Conservation (phyloP, 2,329 filamentous ascomycete genomes). For the Tolypocladium album region DNA sequence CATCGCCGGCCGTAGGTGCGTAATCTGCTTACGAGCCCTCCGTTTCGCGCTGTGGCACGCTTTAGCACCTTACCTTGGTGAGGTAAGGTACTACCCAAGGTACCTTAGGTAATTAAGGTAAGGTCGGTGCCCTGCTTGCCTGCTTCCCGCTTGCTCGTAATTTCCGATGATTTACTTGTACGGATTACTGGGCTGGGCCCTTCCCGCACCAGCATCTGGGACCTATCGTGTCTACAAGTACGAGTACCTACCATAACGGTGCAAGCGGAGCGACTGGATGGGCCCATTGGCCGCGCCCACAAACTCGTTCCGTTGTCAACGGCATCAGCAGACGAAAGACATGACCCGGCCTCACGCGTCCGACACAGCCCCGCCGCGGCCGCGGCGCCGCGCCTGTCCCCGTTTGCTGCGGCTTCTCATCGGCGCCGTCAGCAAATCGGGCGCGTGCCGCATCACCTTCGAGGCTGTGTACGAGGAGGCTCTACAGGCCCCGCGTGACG, state of each 20-base stretch:
- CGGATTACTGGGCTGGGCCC: neutral
- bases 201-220: neutral
- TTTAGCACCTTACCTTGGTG: too few species aligned
- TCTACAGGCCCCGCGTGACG: neutral
- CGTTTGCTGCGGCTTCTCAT: neutral
- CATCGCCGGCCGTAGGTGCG: neutral
- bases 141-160: neutral
- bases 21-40: too few species aligned
- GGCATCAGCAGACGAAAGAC: neutral
- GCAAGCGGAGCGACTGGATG: neutral
- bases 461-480: neutral
- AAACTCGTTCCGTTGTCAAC: neutral
- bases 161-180: too few species aligned
- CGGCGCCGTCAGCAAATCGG: neutral
- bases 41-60: too few species aligned
- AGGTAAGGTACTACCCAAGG: too few species aligned
- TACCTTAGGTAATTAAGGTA: too few species aligned
- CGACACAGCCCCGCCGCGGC: neutral
- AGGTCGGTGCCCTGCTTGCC: neutral
- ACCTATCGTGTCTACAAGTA: too few species aligned
- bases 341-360: neutral
- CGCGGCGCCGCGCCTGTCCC: neutral
- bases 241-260: neutral
- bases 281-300: neutral
- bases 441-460: neutral